Evolutionary conservation across 257 asterid species (phyloP), one percentile per base, ranked within the genome.

Genomic region (Nicotiana attenuata): DNA sequence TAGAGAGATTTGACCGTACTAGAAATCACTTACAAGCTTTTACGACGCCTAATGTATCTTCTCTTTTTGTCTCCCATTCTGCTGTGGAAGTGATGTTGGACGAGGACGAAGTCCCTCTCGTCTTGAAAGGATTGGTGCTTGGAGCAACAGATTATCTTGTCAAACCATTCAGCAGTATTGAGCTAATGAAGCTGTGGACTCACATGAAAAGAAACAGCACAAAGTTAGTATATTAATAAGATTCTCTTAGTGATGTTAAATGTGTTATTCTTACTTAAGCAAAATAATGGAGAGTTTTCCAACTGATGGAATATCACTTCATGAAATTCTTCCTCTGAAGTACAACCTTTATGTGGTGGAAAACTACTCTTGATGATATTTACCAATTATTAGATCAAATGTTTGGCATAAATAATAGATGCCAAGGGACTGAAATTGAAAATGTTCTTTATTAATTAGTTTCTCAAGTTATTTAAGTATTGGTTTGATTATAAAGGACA

Each of bases 101-200:
- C 20, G 75, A 80, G 80, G 93, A 92, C 50, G 88, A 93, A 85
- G 91, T 91, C 1, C 83, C 92, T 1, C 59, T 84, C 50, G 82
- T 90, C 5, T 57, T 88, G 59, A 92, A 92, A 81, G 97, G 91
- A 7, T 50, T 92, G 86, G 88, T 84, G 68, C 90, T 92, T 53
- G 97, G 97, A 83, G 98, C 93, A 52, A 85, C 90, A 5, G 93
- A 91, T 85, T 92, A 91, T 88, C 92, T 91, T 78, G 84, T 93
- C 88, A 93, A 91, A 89, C 96, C 98, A 68, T 81, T 92, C 41
- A 89, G 84, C 24, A 59, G 64, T 9, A 87, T 88, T 56, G 89
- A 77, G 84, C 81, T 89, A 38, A 82, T 86, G 38, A 84, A 75
- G 81, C 80, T 91, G 60, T 85, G 89, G 86, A 82, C 55, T 57